Evolutionary conservation across 2,329 filamentous ascomycete species (phyloP).

Genomic region (Penicillium thymicola): DNA sequence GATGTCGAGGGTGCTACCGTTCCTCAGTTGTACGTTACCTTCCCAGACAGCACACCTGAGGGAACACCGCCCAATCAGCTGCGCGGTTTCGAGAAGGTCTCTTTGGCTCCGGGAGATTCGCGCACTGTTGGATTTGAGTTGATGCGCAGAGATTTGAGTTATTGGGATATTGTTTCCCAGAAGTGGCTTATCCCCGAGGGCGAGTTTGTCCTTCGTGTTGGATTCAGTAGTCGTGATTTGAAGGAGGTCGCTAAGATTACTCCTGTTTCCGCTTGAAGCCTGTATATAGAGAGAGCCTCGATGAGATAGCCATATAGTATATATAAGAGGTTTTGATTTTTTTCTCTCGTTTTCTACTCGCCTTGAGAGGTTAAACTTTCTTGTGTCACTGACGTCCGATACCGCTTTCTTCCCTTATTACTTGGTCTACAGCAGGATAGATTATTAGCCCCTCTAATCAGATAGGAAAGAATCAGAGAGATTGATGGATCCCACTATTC

Average conservation of each 20-base stretch:
- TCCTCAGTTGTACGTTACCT: slow-evolving; percentile 52
- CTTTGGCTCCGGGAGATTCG: slow-evolving; percentile 29
- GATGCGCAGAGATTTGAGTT: slow-evolving; percentile 59
- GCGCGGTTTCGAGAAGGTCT: slow-evolving; percentile 61
- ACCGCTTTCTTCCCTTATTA: too few relatives aligned
- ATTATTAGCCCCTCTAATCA: too few relatives aligned
- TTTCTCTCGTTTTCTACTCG: too few relatives aligned
- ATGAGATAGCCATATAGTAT: not conserved
- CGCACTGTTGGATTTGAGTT: slow-evolving; percentile 53
- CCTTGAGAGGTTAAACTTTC: too few relatives aligned
- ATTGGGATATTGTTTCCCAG: slow-evolving; percentile 60
- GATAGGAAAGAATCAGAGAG: too few relatives aligned
- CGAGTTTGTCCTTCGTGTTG: slow-evolving; percentile 13
- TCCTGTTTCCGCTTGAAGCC: not conserved
- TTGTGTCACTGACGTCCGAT: too few relatives aligned
- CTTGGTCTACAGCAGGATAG: too few relatives aligned
- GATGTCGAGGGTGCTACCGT: slow-evolving; percentile 66
- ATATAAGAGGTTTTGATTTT: not conserved
- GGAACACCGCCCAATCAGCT: slow-evolving; percentile 51
- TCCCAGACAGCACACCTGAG: slow-evolving; percentile 9
- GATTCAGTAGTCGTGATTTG: slow-evolving; percentile 18
- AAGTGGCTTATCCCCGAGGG: slow-evolving; percentile 51
- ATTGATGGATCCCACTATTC: not conserved
- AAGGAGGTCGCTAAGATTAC: not conserved
- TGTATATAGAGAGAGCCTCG: not conserved